A percentile compares a stretch with the other conserved stretches of the same genome.
phyloP scores from a whole-genome alignment of 345 rosid species.

The Citrus inodora region DNA sequence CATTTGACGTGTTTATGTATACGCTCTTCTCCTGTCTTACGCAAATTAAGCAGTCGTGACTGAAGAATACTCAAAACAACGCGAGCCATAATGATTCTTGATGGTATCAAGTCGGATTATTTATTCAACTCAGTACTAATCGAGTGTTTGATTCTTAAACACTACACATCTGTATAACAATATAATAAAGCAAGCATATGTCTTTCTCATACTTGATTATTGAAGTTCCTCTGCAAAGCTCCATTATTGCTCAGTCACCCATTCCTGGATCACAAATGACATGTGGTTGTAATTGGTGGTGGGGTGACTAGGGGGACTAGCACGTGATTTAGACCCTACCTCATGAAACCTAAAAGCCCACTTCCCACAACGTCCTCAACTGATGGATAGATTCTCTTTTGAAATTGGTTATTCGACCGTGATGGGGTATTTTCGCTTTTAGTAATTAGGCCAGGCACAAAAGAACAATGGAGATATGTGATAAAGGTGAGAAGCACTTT shows the following conservation, averaged over 20 bases:
- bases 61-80: too few relatives aligned
- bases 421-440: neutral
- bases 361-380: too few relatives aligned
- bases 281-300: neutral
- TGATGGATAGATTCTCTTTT: too few relatives aligned
- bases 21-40: too few relatives aligned
- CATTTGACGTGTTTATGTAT: too few relatives aligned
- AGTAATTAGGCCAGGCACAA: neutral
- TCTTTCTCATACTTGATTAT: neutral
- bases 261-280: too few relatives aligned
- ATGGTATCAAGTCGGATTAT: neutral
- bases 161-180: neutral
- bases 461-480: neutral
- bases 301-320: neutral
- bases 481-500: too few relatives aligned
- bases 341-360: neutral
- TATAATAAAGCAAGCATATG: neutral
- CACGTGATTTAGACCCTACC: neutral
- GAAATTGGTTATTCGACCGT: too few relatives aligned
- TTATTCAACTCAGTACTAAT: neutral
- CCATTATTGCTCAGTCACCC: neutral
- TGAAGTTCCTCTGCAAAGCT: neutral
- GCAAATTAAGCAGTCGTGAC: too few relatives aligned
- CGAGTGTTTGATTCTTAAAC: neutral
- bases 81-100: neutral